These are phyloP conservation scores for Ogataea pilisensis DNA, from an alignment of 805 yeast species.

Conservation along the genomic window DNA sequence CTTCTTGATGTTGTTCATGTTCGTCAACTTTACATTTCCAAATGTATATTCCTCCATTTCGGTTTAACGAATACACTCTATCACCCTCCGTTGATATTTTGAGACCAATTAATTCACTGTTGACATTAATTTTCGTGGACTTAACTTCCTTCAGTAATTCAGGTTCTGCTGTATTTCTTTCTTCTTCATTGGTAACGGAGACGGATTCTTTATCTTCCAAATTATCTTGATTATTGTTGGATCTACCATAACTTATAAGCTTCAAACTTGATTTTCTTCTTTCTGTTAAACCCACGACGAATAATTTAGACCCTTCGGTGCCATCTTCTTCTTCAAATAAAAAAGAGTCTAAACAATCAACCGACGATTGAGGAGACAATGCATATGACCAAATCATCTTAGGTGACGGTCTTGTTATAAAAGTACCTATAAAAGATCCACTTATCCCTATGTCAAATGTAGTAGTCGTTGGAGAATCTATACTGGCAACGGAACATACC, in stretches of 20 bases:
- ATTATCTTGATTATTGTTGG: slow-evolving; percentile 13
- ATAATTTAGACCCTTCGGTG: slow-evolving; percentile 19
- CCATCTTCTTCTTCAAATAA: slow-evolving; percentile 17
- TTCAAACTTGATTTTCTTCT: slow-evolving; percentile 30
- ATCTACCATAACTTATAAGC: slow-evolving; percentile 24
- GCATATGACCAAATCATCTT: slow-evolving; percentile 53
- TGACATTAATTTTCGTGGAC: slow-evolving; percentile 25
- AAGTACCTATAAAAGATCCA: slow-evolving; percentile 49
- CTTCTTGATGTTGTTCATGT: slow-evolving; percentile 2
- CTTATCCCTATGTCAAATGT: slow-evolving; percentile 49
- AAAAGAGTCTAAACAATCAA: slow-evolving; percentile 39
- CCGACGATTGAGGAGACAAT: slow-evolving; percentile 42
- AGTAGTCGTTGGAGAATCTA: slow-evolving; percentile 28
- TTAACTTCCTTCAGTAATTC: slow-evolving; percentile 32
- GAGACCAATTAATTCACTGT: slow-evolving; percentile 22
- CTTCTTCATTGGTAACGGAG: slow-evolving; percentile 28
- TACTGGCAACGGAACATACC: slow-evolving; percentile 24
- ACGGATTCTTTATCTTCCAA: slow-evolving; percentile 27
- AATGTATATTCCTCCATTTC: slow-evolving; percentile 28
- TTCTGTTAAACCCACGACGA: slow-evolving; percentile 34
- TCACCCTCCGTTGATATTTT: slow-evolving; percentile 27
- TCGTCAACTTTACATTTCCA: slow-evolving; percentile 19
- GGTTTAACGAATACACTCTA: slow-evolving; percentile 28
- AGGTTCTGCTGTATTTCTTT: slow-evolving; percentile 28
- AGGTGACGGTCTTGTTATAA: slow-evolving; percentile 53